These are phyloP conservation scores for Arabidopsis lyrata DNA, from an alignment of 441 rosid genomes.

Conservation along the genomic window DNA sequence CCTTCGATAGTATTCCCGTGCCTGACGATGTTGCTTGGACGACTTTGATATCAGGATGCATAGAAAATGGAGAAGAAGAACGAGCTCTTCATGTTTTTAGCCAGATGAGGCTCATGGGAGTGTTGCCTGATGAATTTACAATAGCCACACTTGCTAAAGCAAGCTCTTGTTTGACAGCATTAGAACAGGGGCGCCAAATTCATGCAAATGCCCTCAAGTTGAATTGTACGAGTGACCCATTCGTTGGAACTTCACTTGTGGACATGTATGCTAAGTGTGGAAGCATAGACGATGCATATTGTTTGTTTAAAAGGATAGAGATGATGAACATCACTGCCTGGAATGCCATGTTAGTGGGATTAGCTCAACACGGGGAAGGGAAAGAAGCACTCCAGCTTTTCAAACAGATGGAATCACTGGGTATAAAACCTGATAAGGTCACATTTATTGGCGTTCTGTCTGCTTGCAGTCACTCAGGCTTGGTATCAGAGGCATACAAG, in stretches of 20 bases:
- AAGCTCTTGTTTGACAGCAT: slow-evolving; percentile 50
- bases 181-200: slow-evolving; percentile 54
- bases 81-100: slow-evolving; percentile 49
- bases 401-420: slow-evolving; percentile 42
- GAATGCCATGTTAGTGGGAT: slow-evolving; percentile 57
- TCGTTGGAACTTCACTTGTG: slow-evolving; percentile 53
- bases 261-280: slow-evolving; percentile 64
- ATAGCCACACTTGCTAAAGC: slow-evolving; percentile 59
- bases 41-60: slow-evolving; percentile 56
- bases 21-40: slow-evolving; percentile 62
- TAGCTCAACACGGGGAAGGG: slow-evolving; percentile 58
- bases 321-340: slow-evolving; percentile 44
- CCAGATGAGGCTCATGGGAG: slow-evolving; percentile 53
- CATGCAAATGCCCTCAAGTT: slow-evolving; percentile 52
- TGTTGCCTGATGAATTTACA: slow-evolving; percentile 53
- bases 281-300: slow-evolving; percentile 50
- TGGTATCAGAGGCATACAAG: slow-evolving; percentile 50
- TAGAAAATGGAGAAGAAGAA: slow-evolving; percentile 53
- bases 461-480: slow-evolving; percentile 57
- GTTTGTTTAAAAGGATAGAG: slow-evolving; percentile 43
- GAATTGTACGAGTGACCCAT: slow-evolving; percentile 47
- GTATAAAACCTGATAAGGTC: slow-evolving; percentile 51
- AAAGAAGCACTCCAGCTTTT: slow-evolving; percentile 52
- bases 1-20: slow-evolving; percentile 40
- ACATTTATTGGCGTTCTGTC: slow-evolving; percentile 52